Percentiles rank a stretch among this genome's conserved stretches.
phyloP scores from a whole-genome alignment of 345 rosid genomes.

The Theobroma cacao region DNA sequence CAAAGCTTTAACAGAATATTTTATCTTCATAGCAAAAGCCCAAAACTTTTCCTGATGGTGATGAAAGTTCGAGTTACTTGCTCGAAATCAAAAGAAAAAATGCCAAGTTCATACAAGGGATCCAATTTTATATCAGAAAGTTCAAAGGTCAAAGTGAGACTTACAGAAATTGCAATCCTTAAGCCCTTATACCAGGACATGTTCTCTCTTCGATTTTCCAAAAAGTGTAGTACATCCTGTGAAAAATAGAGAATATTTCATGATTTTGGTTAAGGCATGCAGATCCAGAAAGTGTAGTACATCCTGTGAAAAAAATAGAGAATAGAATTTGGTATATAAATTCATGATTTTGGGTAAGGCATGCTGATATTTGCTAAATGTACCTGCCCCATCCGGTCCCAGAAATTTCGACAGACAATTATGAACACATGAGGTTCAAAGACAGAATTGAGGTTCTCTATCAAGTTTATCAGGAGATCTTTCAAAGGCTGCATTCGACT shows the following conservation, averaged over 20 bases:
- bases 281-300: conserved; percentile 68
- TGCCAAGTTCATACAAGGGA: background rate
- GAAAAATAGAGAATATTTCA: background rate
- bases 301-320: conserved; percentile 49
- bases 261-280: background rate
- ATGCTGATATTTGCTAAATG: background rate
- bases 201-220: conserved; percentile 81
- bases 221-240: conserved; percentile 76
- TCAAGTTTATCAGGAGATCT: conserved; percentile 62
- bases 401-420: conserved; percentile 66
- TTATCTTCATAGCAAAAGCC: background rate
- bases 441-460: conserved; percentile 59
- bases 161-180: conserved; percentile 75
- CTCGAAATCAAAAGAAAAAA: background rate
- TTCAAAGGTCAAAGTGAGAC: conserved; percentile 19
- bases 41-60: background rate
- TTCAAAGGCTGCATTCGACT: conserved; percentile 70
- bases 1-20: background rate
- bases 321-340: no score
- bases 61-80: background rate
- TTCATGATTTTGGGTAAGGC: background rate
- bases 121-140: background rate
- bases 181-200: conserved; percentile 88
- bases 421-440: conserved; percentile 75
- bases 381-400: conserved; percentile 96